Conservation (phyloP, 2,329 filamentous ascomycete species). For the Ascochyta lentis region DNA sequence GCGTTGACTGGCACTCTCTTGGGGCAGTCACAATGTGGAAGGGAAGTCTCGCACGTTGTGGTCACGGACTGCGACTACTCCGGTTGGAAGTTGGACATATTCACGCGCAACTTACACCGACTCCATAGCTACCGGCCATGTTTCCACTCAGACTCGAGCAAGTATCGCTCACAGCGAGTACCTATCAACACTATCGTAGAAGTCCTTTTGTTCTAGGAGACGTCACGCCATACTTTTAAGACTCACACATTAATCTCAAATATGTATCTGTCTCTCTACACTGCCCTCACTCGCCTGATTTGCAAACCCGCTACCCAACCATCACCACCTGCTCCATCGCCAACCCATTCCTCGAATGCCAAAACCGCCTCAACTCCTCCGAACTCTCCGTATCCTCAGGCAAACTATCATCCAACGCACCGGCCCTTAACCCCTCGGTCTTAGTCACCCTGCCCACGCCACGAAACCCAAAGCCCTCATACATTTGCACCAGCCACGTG, state of each 20-base stretch:
- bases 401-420: conserved; percentile 22
- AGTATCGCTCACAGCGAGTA: too few species aligned
- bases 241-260: neutral
- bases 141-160: too few species aligned
- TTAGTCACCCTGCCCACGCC: conserved; percentile 19
- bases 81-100: too few species aligned
- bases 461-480: conserved; percentile 24
- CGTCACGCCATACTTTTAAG: too few species aligned
- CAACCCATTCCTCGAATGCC: conserved; percentile 24
- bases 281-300: neutral
- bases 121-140: too few species aligned
- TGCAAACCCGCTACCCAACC: neutral
- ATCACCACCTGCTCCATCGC: conserved; percentile 29
- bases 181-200: too few species aligned
- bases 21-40: neutral
- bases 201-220: too few species aligned
- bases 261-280: neutral
- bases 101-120: too few species aligned
- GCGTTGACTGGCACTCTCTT: neutral
- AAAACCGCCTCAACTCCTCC: conserved; percentile 17
- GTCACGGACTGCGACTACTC: too few species aligned
- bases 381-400: conserved; percentile 23
- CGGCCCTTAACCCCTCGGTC: conserved; percentile 18
- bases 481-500: conserved; percentile 17
- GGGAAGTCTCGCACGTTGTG: too few species aligned